Base-by-base conservation (phyloP, 192 early-diverging fungal species). In the Borealophlyctis nickersoniae region DNA sequence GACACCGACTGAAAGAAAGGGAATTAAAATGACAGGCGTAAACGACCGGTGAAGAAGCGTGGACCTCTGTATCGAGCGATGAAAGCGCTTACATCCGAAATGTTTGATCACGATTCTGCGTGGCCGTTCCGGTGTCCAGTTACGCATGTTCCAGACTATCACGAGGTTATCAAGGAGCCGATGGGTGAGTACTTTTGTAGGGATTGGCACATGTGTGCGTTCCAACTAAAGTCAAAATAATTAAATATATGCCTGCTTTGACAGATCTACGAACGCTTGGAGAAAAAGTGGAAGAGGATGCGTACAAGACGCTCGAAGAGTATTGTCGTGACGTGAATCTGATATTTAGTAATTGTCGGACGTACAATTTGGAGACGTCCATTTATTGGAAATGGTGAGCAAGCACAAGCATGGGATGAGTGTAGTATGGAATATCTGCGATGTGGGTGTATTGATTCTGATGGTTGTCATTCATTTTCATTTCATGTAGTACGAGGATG, bases 51-150 rank as follows among this genome's bases (percentile, higher is more conserved):
- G 39, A 45, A 45, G 19, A 19, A 7, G 9, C 39, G 39, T 19
- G 39, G 39, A 45, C 39, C 39, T 13, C 39, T 45, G 39, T 19
- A 45, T 19, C 39, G 39, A 13, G 7, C 19, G 39, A 45, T 45
- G 39, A 7, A 19, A 7, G 86, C 94, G 48, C 90, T 96, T 84
- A 89, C 90, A 59, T 73, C 65, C 3, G 23, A n/a, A 45, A 50
- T 23, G 65, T 66, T 63, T 3, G 58, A 64, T 14, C 32, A 96
- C 73, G 71, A 81, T 0, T 78, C 83, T 26, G 82, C 93, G 5
- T 98, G 96, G 96, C 94, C 97, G 4, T 99, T 99, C 72, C 82
- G 83, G 61, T 86, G 91, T 36, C 93, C 95, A 9, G 97, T 99
- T 9, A 87, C 92, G 45, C 89, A 92, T 30, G 95, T 99, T 0